Percentiles rank a stretch among this genome's conserved stretches.
phyloP scores from a whole-genome alignment of 495 filamentous ascomycete species.

The Polyplosphaeria fusca region DNA sequence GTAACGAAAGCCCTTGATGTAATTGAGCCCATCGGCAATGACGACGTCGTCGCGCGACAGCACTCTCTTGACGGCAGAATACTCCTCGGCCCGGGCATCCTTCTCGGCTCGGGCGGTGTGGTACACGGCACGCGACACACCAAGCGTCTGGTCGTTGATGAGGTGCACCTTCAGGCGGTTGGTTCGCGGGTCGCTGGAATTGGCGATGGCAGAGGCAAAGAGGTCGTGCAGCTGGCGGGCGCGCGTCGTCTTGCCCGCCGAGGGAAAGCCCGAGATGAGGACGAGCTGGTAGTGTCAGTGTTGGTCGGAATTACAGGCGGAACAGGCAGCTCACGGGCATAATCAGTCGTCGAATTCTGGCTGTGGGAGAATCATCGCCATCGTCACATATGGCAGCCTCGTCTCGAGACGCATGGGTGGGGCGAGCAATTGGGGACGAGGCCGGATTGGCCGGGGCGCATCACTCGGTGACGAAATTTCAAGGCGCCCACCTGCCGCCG shows the following conservation, averaged over 20 bases:
- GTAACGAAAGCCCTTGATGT: slow-evolving; percentile 97
- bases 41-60: slow-evolving; percentile 79
- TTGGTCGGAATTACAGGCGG: neutral
- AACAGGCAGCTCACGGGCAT: slow-evolving; percentile 20
- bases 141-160: slow-evolving; percentile 65
- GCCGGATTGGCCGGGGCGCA: no score
- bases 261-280: slow-evolving; percentile 86
- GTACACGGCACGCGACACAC: slow-evolving; percentile 61
- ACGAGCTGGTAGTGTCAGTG: slow-evolving; percentile 64
- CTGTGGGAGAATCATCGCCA: no score
- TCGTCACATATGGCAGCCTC: neutral
- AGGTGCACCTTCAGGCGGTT: slow-evolving; percentile 60
- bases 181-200: slow-evolving; percentile 46
- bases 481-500: neutral
- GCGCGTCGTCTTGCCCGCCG: slow-evolving; percentile 88
- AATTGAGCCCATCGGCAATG: slow-evolving; percentile 86
- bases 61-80: slow-evolving; percentile 78
- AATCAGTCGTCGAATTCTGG: no score
- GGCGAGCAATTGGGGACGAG: neutral
- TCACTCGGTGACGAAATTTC: slow-evolving; percentile 18
- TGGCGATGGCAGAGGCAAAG: slow-evolving; percentile 57
- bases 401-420: neutral
- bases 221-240: slow-evolving; percentile 70
- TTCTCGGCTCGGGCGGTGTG: slow-evolving; percentile 74
- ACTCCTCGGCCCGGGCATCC: slow-evolving; percentile 81